Base-by-base conservation (phyloP, 768 basidiomycete species). In the Leccinum broughii region DNA sequence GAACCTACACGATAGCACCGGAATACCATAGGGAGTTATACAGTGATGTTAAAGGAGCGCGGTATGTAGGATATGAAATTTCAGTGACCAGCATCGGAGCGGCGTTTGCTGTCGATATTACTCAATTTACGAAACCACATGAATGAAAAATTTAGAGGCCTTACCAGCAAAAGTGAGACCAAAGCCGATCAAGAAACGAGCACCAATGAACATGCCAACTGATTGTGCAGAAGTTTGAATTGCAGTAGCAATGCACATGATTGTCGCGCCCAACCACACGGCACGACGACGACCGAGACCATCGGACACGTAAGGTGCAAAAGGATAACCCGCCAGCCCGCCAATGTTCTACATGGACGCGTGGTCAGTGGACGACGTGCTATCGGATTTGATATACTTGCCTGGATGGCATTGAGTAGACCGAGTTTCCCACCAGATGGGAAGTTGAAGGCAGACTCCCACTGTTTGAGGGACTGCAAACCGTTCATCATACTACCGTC, bases 1-100 rank as follows among this genome's bases (percentile, higher is more conserved):
- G 57, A 44, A 77, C 83, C 49, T 64, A 87, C 85, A 92, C 69
- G 70, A 93, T 91, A 57, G 90, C 80, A 59, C 92, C 92, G 15
- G 88, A 86, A 71, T 91, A 92, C 91, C 92, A 93, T 61, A 92
- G 85, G 32, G 90, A 88, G 79, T 92, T 91, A 78, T 90, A 92
- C 54, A 85, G 75, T 2, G 89, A 86, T 14, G 90, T 93, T 60
- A 95, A 75, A 35, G 86, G 85, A 14, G 86, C 88, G 65, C 93
- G 91, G 74, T 95, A 88, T 11, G 83, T 78, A 15, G 92, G 93
- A 72, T 93, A 93, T 1, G 92, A 81, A n/a, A 94, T 75, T 75
- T 95, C 93, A 53, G 91, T 88, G 57, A 94, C 85, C 76, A 94
- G 76, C 80, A 93, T 83, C 11, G 93, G 92, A 11, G 92, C 91